phyloP scores from a whole-genome alignment of 768 basidiomycete species.

The Podaxis sp. region DNA sequence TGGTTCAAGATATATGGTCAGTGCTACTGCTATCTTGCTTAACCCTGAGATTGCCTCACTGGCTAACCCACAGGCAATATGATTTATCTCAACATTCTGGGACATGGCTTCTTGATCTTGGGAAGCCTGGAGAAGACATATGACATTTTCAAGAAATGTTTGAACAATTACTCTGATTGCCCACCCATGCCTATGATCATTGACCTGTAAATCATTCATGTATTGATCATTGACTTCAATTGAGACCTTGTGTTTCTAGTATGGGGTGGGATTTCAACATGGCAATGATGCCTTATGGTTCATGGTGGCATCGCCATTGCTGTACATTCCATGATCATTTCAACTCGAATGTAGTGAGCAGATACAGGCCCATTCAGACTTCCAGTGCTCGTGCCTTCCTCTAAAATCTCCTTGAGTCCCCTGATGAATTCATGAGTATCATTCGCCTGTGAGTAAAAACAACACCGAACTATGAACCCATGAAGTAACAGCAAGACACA shows the following conservation, averaged over 20 bases:
- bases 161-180: slow-evolving; percentile 22
- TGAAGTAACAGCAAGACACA: neutral
- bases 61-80: slow-evolving; percentile 14
- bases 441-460: slow-evolving; percentile 19
- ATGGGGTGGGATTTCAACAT: slow-evolving; percentile 19
- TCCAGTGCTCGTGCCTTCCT: slow-evolving; percentile 30
- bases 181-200: slow-evolving; percentile 22
- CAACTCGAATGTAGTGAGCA: slow-evolving; percentile 16
- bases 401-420: slow-evolving; percentile 26
- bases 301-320: slow-evolving; percentile 24
- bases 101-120: slow-evolving; percentile 16
- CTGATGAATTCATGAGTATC: slow-evolving; percentile 9
- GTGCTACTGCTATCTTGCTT: neutral
- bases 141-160: slow-evolving; percentile 18
- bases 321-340: slow-evolving; percentile 27
- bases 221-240: neutral
- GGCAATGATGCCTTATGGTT: slow-evolving; percentile 24
- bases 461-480: neutral
- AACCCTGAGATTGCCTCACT: neutral
- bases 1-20: slow-evolving; percentile 13
- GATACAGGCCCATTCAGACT: slow-evolving; percentile 21
- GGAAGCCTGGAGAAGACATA: slow-evolving; percentile 5
- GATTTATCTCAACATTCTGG: slow-evolving; percentile 16
- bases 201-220: slow-evolving; percentile 20
- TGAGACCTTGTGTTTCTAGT: neutral